Evolutionary conservation across 1,284 basidiomycete species (phyloP).

Genomic region (Cutaneotrichosporon dermatis): DNA sequence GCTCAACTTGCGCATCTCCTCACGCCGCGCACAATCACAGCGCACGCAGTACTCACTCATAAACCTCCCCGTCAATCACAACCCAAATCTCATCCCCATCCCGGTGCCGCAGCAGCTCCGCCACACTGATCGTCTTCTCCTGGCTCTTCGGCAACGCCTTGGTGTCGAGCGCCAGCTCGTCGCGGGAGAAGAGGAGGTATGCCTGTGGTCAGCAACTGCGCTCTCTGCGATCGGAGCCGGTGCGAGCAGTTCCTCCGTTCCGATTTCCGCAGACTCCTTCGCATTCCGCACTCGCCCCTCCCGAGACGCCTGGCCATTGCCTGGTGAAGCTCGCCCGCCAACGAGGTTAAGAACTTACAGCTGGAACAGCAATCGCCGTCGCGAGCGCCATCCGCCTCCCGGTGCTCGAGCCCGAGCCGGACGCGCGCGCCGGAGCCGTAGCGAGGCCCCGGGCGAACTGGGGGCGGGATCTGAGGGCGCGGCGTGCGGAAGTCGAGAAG

Average conservation of each 20-base stretch:
- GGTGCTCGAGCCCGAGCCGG: not conserved
- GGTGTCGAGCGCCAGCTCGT: slow-evolving; percentile 6
- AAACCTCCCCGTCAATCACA: slow-evolving; percentile 44
- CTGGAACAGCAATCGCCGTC: no score
- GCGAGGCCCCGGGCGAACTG: not conserved
- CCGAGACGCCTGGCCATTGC: no score
- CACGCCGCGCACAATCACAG: no score
- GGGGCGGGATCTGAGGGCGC: not conserved
- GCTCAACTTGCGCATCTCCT: no score
- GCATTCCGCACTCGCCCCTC: no score
- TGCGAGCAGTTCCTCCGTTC: not conserved
- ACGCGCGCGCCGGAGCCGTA: not conserved
- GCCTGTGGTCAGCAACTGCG: not conserved
- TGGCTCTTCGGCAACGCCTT: not conserved
- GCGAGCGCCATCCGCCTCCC: no score
- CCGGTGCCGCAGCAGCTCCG: slow-evolving; percentile 33
- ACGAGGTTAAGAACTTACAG: no score
- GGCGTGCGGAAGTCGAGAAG: not conserved
- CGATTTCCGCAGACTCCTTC: no score
- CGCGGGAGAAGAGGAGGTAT: slow-evolving; percentile 6
- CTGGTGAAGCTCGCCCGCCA: no score
- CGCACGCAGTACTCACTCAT: slow-evolving; percentile 32
- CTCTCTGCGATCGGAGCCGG: no score
- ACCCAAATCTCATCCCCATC: slow-evolving; percentile 40
- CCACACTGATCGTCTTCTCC: slow-evolving; percentile 17